Evolutionary conservation across 2,329 filamentous ascomycete species (phyloP), one percentile per base, ranked within the genome.

Genomic region (Alternaria dauci): DNA sequence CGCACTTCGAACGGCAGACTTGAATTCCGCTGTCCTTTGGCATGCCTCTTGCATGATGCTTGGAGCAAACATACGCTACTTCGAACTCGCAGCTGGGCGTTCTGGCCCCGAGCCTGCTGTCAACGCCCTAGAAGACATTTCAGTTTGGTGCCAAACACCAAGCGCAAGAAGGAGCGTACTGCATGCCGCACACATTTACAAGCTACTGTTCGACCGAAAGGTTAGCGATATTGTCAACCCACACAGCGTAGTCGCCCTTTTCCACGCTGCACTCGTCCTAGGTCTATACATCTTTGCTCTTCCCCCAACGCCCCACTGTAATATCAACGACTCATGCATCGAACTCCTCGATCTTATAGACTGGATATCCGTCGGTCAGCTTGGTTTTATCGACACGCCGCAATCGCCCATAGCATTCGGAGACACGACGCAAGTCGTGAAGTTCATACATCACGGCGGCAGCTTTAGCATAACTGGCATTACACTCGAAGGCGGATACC

Each of bases 241-340:
- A 25, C 83, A 85, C 62, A 82, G 81, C 8, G 79, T 83, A 2
- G 79, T 82, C 7, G 81, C 82, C 0, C 74, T 86, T 0, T 86
- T 86, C 70, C 80, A 81, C 5, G 81, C 84, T 1, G 83, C 82
- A 0, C 79, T 86, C 2, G 81, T 85, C 1, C 71, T 86, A 1
- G 84, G 84, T 0, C 69, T 86, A 1, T 86, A 85, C 60, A 81
- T 84, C 9, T 85, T 85, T 65, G 85, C 83, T 69, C 76, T 83
- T 0, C 76, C 62, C 63, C 73, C 50, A 59, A 71, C 36, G 50
- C 55, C 28, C 71, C 81, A 56, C 62, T 82, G 28, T 67, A 44
- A 59, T 8, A 59, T 63, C 9, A 68, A 68, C 53, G 67, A 71
- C 38, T 65, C 68, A 8, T 74, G 71, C 26, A 76, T 85, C 56